These are phyloP conservation scores for Ophidiomyces ophidiicola DNA, from an alignment of 2,329 filamentous ascomycete species.

Conservation along the genomic window DNA sequence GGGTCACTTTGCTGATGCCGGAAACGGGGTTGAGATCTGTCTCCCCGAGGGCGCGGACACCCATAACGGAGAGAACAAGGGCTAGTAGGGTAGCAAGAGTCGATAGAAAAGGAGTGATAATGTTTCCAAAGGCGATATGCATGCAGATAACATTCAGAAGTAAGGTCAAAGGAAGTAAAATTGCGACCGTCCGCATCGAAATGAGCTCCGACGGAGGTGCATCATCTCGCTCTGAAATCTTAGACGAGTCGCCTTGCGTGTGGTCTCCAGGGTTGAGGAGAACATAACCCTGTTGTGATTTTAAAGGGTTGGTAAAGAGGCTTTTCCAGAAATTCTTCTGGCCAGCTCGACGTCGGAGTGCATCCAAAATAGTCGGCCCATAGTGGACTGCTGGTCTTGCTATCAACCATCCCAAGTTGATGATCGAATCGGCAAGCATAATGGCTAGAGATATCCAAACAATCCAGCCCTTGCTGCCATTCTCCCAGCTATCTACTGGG, in stretches of 20 bases:
- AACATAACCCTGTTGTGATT: constrained; percentile 12
- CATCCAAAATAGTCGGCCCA: constrained; percentile 27
- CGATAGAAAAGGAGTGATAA: constrained; percentile 68
- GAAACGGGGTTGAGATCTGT: constrained; percentile 95
- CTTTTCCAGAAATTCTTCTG: constrained; percentile 19
- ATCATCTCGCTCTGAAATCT: constrained; percentile 41
- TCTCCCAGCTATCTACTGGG: constrained; percentile 74
- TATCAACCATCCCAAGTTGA: constrained; percentile 72
- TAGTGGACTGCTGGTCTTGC: constrained; percentile 49
- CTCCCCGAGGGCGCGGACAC: constrained; percentile 55
- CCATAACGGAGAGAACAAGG: constrained; percentile 54
- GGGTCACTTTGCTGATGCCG: constrained; percentile 90
- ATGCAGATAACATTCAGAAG: constrained; percentile 69
- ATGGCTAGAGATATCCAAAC: constrained; percentile 93
- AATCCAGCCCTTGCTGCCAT: constrained; percentile 94
- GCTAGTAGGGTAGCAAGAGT: constrained; percentile 73
- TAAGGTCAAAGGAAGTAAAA: constrained; percentile 67
- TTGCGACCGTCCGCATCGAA: constrained; percentile 53
- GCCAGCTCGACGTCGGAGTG: constrained; percentile 21
- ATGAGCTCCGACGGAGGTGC: constrained; percentile 76
- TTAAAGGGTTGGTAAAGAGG: constrained; percentile 14
- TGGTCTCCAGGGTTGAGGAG: constrained; percentile 20
- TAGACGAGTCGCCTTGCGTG: constrained; percentile 22
- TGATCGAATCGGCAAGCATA: constrained; percentile 86
- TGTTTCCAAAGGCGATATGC: constrained; percentile 66